A percentile compares a stretch with the other conserved stretches of the same genome.
Evolutionary conservation across 2,329 filamentous ascomycete genomes (phyloP).

Genomic region (Fusarium udum): DNA sequence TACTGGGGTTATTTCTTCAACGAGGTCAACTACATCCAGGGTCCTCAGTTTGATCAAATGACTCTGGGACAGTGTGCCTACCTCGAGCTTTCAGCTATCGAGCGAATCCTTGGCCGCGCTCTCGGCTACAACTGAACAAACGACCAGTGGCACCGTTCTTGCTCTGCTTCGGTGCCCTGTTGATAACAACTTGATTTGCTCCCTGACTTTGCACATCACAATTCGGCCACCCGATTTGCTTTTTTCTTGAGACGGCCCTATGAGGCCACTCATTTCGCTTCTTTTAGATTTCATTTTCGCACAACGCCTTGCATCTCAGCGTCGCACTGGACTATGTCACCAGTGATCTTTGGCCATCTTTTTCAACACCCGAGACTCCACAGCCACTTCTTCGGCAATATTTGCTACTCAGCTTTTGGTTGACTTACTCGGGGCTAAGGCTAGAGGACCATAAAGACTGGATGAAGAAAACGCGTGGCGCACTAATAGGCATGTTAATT

Average conservation of each 20-base stretch:
- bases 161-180: background rate
- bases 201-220: background rate
- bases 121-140: slow-evolving; percentile 34
- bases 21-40: slow-evolving; percentile 55
- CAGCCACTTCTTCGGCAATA: slow-evolving; percentile 6
- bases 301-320: background rate
- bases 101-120: slow-evolving; percentile 58
- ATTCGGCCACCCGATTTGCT: background rate
- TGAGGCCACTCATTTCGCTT: background rate
- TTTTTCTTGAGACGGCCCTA: background rate
- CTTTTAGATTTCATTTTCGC: slow-evolving; percentile 10
- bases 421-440: slow-evolving; percentile 26
- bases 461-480: slow-evolving; percentile 26
- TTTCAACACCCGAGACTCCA: slow-evolving; percentile 8
- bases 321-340: background rate
- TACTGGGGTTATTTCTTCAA: slow-evolving; percentile 65
- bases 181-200: background rate
- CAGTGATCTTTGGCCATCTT: slow-evolving; percentile 1
- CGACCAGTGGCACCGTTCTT: background rate
- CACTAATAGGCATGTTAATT: slow-evolving; percentile 19
- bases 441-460: slow-evolving; percentile 14
- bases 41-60: slow-evolving; percentile 57
- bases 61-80: slow-evolving; percentile 58
- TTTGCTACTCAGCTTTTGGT: slow-evolving; percentile 25
- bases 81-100: slow-evolving; percentile 60